Base-by-base conservation (phyloP, 352 stramenopile genomes). In the Thraustotheca clavata region DNA sequence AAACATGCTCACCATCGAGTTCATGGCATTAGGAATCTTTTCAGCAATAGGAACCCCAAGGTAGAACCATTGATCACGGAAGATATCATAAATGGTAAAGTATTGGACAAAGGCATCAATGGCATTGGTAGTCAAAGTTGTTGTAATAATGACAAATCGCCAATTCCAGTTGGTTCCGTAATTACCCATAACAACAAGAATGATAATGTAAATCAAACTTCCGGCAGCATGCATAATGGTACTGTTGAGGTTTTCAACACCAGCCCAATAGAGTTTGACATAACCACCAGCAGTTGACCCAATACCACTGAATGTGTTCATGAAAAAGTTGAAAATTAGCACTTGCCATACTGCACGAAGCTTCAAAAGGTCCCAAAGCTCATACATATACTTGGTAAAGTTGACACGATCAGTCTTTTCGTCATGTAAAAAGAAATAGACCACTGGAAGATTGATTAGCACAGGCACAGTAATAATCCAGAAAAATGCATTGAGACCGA, bases 301-400 rank as follows among this genome's bases (percentile, higher is more conserved):
- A 73, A 66, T 89, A 87, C 71, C 59, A 4, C 66, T 67, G 60
- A 85, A 76, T 46, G 79, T 75, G 52, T 71, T 71, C 22, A 67
- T 69, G 76, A 83, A 55, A 71, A 88, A 80, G 61, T 76, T 67
- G 49, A 22, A 91, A 49, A 32, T 71, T 34, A 86, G 74, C 33
- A 84, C 59, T 55, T 86, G 76, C 61, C 77, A 88, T 60, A 91
- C 81, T 8, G 78, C 80, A 50, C 79, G 76, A 39, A 85, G 73
- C 70, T 90, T 73, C 31, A 91, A 67, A 47, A 89, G 82, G 34
- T 75, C 72, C 77, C 77, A 89, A 71, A 90, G 81, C 54, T 88
- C 73, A 16, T 48, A 63, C 29, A 80, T 70, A 36, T 84, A 80
- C 31, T 71, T 67, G 12, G 26, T 8, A 4, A 80, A 54, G 5